Evolutionary conservation across 2,329 filamentous ascomycete species (phyloP), one percentile per base, ranked within the genome.

Genomic region (Grosmannia huntii): DNA sequence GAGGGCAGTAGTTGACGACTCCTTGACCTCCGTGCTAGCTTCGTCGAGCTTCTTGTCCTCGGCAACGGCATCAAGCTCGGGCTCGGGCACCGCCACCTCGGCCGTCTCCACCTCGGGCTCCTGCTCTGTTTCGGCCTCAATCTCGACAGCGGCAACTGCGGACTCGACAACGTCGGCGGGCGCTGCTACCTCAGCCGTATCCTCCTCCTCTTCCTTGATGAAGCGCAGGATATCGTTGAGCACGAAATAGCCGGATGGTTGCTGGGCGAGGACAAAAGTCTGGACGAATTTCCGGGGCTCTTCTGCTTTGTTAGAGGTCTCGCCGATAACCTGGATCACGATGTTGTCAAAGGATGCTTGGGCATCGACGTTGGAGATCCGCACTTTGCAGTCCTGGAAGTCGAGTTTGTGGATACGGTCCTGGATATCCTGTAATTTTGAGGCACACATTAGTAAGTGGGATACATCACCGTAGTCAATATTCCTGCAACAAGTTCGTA

Each of bases 161-260:
- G 64, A 64, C 53, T 83, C 78, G 53, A 76, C 73, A 66, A 86
- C 84, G 60, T 89, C 89, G n/a, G 67, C 63, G 56, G 70, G 68
- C 28, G 66, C 62, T 25, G 65, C 64, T 31, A 64, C 64, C 53
- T 83, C 78, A 53, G 76, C 73, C 65, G 86, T 84, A 60, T 89
- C 89, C 61, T 96, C 90, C 49, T 80, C 80, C 66, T 92, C 88
- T 62, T 94, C 89, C 63, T 86, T 84, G 64, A 99, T 85, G 74
- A 95, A 97, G 66, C 94, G 83, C 77, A 97, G 90, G 70, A 99
- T 96, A 69, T 99, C 94, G 73, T 99, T 99, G 66, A 99, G 82
- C 38, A 99, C 92, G 67, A 95, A 99, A 78, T 97, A 99, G 63
- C 94, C 94, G 59, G 92, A 95, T 55, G 90, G 90, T 76, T 99